Conservation (phyloP, 352 stramenopile genomes). For the Globisporangium mamillatum region DNA sequence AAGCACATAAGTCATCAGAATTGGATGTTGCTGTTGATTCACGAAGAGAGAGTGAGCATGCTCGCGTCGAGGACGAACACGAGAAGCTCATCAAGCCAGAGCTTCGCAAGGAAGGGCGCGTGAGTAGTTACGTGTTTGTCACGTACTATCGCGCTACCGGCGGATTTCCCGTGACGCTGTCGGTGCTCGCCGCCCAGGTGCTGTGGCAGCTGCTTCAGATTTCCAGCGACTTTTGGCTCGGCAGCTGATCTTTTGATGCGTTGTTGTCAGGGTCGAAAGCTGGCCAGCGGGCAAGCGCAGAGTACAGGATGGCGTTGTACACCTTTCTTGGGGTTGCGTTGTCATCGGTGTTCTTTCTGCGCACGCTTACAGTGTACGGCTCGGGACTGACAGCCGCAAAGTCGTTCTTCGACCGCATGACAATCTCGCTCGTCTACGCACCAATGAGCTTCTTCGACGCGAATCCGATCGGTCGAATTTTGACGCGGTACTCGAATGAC, state of each 20-base stretch:
- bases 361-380: background rate
- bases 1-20: no score
- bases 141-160: constrained; percentile 20
- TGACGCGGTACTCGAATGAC: constrained; percentile 27
- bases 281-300: no score
- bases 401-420: constrained; percentile 25
- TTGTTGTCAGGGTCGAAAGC: no score
- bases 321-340: background rate
- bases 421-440: constrained; percentile 26
- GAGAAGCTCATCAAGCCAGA: constrained; percentile 11
- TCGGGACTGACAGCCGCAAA: constrained; percentile 15
- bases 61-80: no score
- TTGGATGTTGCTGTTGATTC: no score
- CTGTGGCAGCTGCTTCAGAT: constrained; percentile 59
- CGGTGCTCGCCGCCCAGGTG: constrained; percentile 36
- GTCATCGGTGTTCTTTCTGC: background rate
- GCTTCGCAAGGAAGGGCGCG: background rate
- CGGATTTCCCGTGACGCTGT: constrained; percentile 11
- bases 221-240: constrained; percentile 65
- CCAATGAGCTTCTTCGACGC: constrained; percentile 50
- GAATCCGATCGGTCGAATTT: constrained; percentile 35
- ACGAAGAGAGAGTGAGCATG: no score
- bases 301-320: background rate
- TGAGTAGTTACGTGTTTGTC: background rate
- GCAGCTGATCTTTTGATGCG: constrained; percentile 1